Percentiles rank a stretch among this genome's conserved stretches.
phyloP scores from a whole-genome alignment of 2,329 filamentous ascomycete species.

The Endoconidiophora polonica region DNA sequence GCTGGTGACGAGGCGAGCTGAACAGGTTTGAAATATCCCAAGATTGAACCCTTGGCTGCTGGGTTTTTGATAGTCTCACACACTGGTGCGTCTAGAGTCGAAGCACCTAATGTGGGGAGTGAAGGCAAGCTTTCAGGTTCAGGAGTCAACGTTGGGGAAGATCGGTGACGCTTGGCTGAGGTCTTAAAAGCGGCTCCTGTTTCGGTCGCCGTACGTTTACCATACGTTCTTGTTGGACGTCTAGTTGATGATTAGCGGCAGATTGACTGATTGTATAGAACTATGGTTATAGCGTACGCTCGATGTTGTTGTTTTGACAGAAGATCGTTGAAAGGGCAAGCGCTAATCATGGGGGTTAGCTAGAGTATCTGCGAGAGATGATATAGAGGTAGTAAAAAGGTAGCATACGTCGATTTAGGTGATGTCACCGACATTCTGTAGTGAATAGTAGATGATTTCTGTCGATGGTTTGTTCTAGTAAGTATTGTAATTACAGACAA shows the following conservation, averaged over 20 bases:
- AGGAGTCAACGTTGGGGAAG: constrained; percentile 1
- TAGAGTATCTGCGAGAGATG: not conserved
- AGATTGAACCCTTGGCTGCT: constrained; percentile 21
- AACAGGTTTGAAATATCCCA: constrained; percentile 26
- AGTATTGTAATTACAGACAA: not conserved
- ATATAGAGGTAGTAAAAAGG: not conserved
- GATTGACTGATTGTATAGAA: not conserved
- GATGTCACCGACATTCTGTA: constrained; percentile 2
- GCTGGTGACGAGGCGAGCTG: constrained; percentile 5
- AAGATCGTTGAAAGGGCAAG: constrained; percentile 7
- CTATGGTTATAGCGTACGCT: constrained; percentile 1
- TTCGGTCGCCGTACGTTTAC: constrained; percentile 18
- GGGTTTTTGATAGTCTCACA: not conserved
- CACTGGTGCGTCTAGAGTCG: not conserved
- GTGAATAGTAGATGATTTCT: not conserved
- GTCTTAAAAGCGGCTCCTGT: constrained; percentile 17
- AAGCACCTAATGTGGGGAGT: not conserved
- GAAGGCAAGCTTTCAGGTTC: constrained; percentile 1
- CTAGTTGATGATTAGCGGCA: constrained; percentile 1
- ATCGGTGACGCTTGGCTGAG: constrained; percentile 17
- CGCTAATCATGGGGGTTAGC: not conserved
- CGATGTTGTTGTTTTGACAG: constrained; percentile 6
- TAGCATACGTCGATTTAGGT: constrained; percentile 3
- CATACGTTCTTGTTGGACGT: constrained; percentile 23
- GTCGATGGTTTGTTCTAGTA: not conserved